A percentile compares a stretch with the other conserved stretches of the same genome.
Conservation (phyloP, 352 stramenopile species). For the Aphanomyces euteiches region DNA sequence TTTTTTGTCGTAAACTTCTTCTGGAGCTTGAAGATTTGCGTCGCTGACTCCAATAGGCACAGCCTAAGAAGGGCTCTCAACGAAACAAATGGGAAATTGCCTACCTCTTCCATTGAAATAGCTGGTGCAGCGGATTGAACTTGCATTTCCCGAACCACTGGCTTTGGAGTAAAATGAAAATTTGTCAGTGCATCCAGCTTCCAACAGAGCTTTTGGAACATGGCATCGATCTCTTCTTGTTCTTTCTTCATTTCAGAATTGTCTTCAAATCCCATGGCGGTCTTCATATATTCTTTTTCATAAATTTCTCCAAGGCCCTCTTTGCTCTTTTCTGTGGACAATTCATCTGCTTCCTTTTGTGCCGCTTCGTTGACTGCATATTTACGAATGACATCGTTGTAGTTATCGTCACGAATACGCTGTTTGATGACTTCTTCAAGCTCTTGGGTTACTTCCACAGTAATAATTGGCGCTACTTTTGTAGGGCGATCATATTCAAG, state of each 20-base stretch:
- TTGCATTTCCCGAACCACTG: conserved; percentile 88
- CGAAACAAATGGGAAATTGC: no score
- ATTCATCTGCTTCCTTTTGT: conserved; percentile 86
- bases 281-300: conserved; percentile 95
- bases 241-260: conserved; percentile 90
- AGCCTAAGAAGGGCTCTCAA: neutral
- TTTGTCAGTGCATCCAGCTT: conserved; percentile 94
- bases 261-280: conserved; percentile 88
- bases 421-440: conserved; percentile 94
- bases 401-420: conserved; percentile 92
- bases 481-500: conserved; percentile 91
- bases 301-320: conserved; percentile 92
- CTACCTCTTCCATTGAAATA: conserved; percentile 80
- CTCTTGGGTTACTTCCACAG: conserved; percentile 86
- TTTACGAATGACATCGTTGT: conserved; percentile 92
- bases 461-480: conserved; percentile 90
- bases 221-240: conserved; percentile 91
- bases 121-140: conserved; percentile 75
- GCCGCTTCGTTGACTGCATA: conserved; percentile 71
- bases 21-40: conserved; percentile 73
- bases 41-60: conserved; percentile 81
- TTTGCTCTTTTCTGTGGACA: conserved; percentile 91
- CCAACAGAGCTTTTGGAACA: conserved; percentile 94
- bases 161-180: conserved; percentile 94
- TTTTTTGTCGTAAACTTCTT: conserved; percentile 86